Conservation (phyloP, 352 stramenopile species). For the Globisporangium heterothallicum region DNA sequence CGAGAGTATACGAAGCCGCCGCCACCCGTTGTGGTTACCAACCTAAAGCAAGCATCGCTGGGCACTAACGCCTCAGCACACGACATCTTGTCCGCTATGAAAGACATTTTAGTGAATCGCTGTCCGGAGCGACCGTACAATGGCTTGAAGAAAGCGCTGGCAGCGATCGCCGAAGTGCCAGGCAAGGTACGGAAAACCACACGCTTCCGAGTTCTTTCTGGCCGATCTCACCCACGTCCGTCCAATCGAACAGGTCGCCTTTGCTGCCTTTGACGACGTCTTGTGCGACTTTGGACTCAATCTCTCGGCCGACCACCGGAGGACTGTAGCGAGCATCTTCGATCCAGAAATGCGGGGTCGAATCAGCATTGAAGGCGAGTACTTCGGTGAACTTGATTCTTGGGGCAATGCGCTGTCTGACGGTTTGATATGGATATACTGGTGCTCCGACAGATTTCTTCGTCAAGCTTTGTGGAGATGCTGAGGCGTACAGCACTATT, state of each 20-base stretch:
- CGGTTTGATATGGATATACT: neutral
- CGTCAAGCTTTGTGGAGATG: conserved; percentile 62
- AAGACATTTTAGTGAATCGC: conserved; percentile 47
- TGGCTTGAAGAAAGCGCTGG: conserved; percentile 74
- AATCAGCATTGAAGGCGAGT: conserved; percentile 66
- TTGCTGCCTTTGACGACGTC: conserved; percentile 67
- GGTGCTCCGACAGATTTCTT: conserved; percentile 51
- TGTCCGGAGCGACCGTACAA: conserved; percentile 69
- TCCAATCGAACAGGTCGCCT: conserved; percentile 33
- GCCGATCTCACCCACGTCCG: neutral
- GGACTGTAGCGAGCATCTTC: conserved; percentile 38
- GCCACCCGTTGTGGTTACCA: conserved; percentile 17
- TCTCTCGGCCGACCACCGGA: conserved; percentile 33
- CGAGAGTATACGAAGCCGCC: conserved; percentile 11
- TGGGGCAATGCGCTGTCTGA: too few species aligned
- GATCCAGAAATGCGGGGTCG: conserved; percentile 47
- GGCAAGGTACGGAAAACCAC: conserved; percentile 40
- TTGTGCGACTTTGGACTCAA: conserved; percentile 59
- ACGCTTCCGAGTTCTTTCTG: neutral
- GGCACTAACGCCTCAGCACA: conserved; percentile 37
- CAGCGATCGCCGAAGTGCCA: conserved; percentile 53
- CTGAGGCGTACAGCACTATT: conserved; percentile 43
- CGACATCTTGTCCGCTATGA: conserved; percentile 67
- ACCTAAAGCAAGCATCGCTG: conserved; percentile 51
- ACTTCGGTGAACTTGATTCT: too few species aligned